Conservation (phyloP, 352 stramenopile species). For the Pythium aquatile region DNA sequence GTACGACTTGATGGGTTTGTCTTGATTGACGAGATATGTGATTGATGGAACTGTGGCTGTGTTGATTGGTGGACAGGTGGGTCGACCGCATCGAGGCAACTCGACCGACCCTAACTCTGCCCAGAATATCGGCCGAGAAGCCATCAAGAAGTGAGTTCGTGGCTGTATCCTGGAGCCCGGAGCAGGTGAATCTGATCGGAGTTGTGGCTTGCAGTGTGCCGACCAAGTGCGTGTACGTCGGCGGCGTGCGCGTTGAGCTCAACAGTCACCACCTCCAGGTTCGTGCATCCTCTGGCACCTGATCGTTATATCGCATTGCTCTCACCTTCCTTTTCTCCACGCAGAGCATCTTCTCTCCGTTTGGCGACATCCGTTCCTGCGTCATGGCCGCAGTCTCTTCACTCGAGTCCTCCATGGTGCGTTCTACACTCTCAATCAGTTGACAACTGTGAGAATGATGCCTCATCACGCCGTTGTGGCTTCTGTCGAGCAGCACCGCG, state of each 20-base stretch:
- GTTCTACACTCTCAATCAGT: neutral
- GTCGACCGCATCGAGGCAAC: constrained; percentile 72
- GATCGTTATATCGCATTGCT: neutral
- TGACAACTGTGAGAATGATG: neutral
- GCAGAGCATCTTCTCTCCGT: constrained; percentile 80
- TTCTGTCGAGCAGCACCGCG: constrained; percentile 42
- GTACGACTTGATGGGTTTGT: constrained; percentile 23
- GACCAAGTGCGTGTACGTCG: constrained; percentile 77
- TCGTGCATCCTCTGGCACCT: neutral
- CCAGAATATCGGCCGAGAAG: constrained; percentile 66
- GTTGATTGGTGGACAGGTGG: constrained; percentile 37
- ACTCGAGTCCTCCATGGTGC: constrained; percentile 50
- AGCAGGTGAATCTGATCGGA: no score
- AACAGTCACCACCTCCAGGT: constrained; percentile 79
- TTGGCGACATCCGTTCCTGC: constrained; percentile 59
- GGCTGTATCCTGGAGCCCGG: no score
- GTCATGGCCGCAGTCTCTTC: constrained; percentile 65
- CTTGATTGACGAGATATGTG: neutral
- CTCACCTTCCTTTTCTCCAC: neutral
- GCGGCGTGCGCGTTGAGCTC: constrained; percentile 66
- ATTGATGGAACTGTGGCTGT: neutral
- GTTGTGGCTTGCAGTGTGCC: constrained; percentile 36
- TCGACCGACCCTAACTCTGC: constrained; percentile 47
- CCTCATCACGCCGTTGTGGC: neutral
- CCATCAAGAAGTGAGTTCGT: constrained; percentile 67